Conservation (phyloP, 179 eudicot species). For the Dionaea muscipula region DNA sequence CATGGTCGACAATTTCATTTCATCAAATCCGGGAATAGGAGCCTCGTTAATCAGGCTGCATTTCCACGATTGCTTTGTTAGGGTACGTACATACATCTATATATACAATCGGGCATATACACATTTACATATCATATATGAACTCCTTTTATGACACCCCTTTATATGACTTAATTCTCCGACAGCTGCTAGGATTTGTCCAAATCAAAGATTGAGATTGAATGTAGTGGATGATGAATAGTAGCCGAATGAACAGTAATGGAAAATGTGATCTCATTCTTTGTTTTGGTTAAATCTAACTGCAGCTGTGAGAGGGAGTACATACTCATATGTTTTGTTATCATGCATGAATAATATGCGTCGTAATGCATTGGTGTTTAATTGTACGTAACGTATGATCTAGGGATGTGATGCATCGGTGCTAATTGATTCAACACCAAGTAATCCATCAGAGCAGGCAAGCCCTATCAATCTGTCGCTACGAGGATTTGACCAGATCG, state of each 20-base stretch:
- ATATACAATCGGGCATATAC: no score
- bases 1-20: slow-evolving; percentile 14
- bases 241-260: no score
- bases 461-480: not conserved
- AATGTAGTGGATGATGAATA: no score
- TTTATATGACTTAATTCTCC: no score
- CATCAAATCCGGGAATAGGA: slow-evolving; percentile 20
- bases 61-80: slow-evolving; percentile 46
- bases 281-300: no score
- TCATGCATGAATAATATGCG: no score
- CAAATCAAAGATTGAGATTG: no score
- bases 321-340: no score
- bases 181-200: no score
- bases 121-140: no score
- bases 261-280: no score
- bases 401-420: slow-evolving; percentile 13
- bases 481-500: slow-evolving; percentile 8
- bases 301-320: no score
- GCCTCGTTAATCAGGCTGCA: slow-evolving; percentile 35
- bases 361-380: not conserved
- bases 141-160: not conserved
- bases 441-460: slow-evolving; percentile 6
- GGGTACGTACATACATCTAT: slow-evolving; percentile 16
- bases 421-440: slow-evolving; percentile 4
- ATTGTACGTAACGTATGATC: not conserved